phyloP scores from a whole-genome alignment of 2,329 filamentous ascomycete species.

The Reticulascus tulasneorum region DNA sequence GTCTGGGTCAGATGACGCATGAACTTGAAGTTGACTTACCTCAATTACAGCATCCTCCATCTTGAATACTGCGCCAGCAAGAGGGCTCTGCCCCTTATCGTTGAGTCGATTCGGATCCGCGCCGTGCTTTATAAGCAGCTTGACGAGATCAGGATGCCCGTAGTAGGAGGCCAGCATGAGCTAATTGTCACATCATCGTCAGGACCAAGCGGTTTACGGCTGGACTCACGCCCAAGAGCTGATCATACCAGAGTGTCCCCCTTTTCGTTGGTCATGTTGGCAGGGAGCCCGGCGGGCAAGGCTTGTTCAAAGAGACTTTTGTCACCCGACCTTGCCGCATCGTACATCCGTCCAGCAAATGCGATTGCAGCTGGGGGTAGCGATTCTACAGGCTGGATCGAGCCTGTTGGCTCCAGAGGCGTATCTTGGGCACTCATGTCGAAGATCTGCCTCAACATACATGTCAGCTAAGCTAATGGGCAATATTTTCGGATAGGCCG shows the following conservation, averaged over 20 bases:
- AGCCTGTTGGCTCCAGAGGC: no score
- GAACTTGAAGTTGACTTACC: conserved; percentile 25
- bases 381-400: no score
- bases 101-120: conserved; percentile 67
- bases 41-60: conserved; percentile 61
- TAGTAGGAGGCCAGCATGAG: conserved; percentile 72
- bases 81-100: conserved; percentile 62
- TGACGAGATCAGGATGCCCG: conserved; percentile 58
- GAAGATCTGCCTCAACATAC: no score
- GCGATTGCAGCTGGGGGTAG: conserved; percentile 63
- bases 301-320: conserved; percentile 58
- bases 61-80: conserved; percentile 72
- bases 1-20: background rate
- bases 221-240: background rate
- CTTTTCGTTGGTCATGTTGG: conserved; percentile 69
- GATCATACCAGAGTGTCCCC: conserved; percentile 62
- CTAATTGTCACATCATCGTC: conserved; percentile 24
- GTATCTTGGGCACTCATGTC: no score
- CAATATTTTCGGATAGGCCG: no score
- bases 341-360: conserved; percentile 63
- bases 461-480: no score
- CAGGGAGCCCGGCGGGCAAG: conserved; percentile 59
- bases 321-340: conserved; percentile 59
- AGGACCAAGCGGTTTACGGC: background rate
- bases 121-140: conserved; percentile 56